Conservation (phyloP, 495 filamentous ascomycete species). For the Penicilliopsis zonata region DNA sequence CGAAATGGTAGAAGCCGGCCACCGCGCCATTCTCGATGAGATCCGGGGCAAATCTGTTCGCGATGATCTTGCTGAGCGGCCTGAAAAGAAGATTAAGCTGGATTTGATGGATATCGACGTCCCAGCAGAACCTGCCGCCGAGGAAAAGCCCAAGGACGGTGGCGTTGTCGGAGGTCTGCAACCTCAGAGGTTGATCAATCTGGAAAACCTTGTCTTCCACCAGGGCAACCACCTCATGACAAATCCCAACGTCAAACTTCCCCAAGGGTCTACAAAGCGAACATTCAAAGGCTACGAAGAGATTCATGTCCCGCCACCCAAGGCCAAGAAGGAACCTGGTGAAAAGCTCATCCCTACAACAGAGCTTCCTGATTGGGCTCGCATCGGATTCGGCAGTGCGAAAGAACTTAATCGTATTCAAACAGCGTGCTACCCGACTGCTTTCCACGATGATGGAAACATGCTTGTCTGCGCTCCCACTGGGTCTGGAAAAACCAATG, state of each 20-base stretch:
- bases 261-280: conserved; percentile 86
- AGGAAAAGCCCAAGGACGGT: conserved; percentile 44
- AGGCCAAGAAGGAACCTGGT: conserved; percentile 64
- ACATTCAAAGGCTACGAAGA: conserved; percentile 98
- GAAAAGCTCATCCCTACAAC: conserved; percentile 73
- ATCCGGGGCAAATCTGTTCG: conserved; percentile 51
- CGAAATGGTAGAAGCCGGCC: conserved; percentile 82
- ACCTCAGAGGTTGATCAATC: conserved; percentile 74
- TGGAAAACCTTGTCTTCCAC: conserved; percentile 94
- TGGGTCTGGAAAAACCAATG: conserved; percentile 96
- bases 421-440: conserved; percentile 78
- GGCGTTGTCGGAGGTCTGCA: conserved; percentile 76
- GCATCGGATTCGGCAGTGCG: conserved; percentile 65
- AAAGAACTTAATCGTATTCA: conserved; percentile 90
- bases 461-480: conserved; percentile 97
- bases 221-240: conserved; percentile 99
- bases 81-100: conserved; percentile 69
- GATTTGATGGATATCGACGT: conserved; percentile 87
- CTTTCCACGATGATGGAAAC: conserved; percentile 92
- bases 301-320: conserved; percentile 89
- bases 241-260: conserved; percentile 88
- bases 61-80: conserved; percentile 39
- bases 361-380: conserved; percentile 87
- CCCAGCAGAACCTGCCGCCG: conserved; percentile 41
- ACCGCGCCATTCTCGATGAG: conserved; percentile 78